Conservation (phyloP, 805 yeast species). For the Ogataea kodamae region DNA sequence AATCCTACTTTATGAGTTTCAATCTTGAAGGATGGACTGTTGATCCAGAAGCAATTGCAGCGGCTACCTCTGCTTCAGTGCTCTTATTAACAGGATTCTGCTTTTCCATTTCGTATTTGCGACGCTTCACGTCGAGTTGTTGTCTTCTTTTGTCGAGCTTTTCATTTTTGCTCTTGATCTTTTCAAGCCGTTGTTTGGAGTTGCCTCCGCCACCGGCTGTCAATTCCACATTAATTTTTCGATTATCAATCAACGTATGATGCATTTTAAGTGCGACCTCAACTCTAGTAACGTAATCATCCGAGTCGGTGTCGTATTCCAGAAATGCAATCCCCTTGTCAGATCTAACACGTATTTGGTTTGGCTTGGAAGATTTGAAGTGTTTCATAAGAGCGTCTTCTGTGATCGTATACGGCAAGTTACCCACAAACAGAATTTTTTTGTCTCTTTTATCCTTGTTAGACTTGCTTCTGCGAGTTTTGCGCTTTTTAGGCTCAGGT, state of each 20-base stretch:
- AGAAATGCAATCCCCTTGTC: slow-evolving; percentile 91
- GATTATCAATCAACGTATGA: slow-evolving; percentile 61
- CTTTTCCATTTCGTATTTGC: slow-evolving; percentile 47
- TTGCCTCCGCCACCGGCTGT: slow-evolving; percentile 99
- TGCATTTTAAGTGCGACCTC: slow-evolving; percentile 83
- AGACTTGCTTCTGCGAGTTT: slow-evolving; percentile 38
- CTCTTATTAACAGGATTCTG: slow-evolving; percentile 24
- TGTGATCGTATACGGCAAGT: slow-evolving; percentile 70
- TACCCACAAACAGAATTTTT: slow-evolving; percentile 86
- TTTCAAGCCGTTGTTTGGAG: slow-evolving; percentile 59
- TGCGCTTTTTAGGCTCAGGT: slow-evolving; percentile 78
- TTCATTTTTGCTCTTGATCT: slow-evolving; percentile 76
- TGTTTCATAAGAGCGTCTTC: slow-evolving; percentile 63
- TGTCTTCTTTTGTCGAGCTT: slow-evolving; percentile 65
- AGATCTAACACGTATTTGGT: slow-evolving; percentile 68
- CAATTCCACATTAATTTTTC: slow-evolving; percentile 91
- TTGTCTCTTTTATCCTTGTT: slow-evolving; percentile 49
- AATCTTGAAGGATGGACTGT: slow-evolving; percentile 69
- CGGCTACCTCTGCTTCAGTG: slow-evolving; percentile 1
- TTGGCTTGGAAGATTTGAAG: slow-evolving; percentile 72
- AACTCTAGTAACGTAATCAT: slow-evolving; percentile 72
- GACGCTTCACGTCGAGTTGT: slow-evolving; percentile 31
- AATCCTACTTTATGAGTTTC: slow-evolving; percentile 39
- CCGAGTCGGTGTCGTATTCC: slow-evolving; percentile 62
- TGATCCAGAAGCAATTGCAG: slow-evolving; percentile 20